Evolutionary conservation across 2,329 filamentous ascomycete species (phyloP).

Genomic region (Aschersonia sp.): DNA sequence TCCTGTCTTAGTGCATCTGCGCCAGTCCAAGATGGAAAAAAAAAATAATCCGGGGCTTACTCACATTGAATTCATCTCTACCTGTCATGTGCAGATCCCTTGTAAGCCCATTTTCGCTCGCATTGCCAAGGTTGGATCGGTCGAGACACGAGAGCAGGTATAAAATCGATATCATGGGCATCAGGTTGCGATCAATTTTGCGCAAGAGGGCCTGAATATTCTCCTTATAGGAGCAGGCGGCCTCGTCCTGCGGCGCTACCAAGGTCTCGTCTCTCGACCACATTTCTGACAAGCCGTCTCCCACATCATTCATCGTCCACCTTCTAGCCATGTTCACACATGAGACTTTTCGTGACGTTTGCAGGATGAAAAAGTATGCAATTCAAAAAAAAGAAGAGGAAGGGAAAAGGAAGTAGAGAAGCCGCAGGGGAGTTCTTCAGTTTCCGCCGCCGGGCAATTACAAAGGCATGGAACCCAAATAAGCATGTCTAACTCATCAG

Average conservation of each 20-base stretch:
- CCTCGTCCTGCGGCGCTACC: slow-evolving; percentile 1
- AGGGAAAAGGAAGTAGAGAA: not conserved
- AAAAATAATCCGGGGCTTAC: too few relatives aligned
- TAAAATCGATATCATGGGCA: slow-evolving; percentile 44
- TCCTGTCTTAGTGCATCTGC: not conserved
- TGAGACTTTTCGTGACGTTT: too few relatives aligned
- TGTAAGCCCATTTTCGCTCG: slow-evolving; percentile 39
- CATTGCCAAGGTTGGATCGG: slow-evolving; percentile 35
- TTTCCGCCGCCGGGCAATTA: too few relatives aligned
- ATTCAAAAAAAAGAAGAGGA: not conserved
- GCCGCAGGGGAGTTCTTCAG: not conserved
- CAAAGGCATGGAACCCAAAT: not conserved
- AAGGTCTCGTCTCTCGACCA: slow-evolving; percentile 1
- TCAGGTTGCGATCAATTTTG: slow-evolving; percentile 38
- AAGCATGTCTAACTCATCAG: not conserved
- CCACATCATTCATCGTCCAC: not conserved
- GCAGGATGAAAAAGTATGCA: not conserved
- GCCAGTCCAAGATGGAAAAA: too few relatives aligned
- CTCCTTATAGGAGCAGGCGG: slow-evolving; percentile 16
- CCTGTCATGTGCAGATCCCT: slow-evolving; percentile 15
- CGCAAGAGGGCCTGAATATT: slow-evolving; percentile 35
- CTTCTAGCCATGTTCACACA: not conserved
- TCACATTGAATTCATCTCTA: slow-evolving; percentile 19
- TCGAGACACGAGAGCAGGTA: slow-evolving; percentile 40
- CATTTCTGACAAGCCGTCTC: not conserved